A percentile compares a stretch with the other conserved stretches of the same genome.
These are phyloP conservation scores for Phaffia tasmanica DNA, from an alignment of 768 basidiomycete species.

Conservation along the genomic window DNA sequence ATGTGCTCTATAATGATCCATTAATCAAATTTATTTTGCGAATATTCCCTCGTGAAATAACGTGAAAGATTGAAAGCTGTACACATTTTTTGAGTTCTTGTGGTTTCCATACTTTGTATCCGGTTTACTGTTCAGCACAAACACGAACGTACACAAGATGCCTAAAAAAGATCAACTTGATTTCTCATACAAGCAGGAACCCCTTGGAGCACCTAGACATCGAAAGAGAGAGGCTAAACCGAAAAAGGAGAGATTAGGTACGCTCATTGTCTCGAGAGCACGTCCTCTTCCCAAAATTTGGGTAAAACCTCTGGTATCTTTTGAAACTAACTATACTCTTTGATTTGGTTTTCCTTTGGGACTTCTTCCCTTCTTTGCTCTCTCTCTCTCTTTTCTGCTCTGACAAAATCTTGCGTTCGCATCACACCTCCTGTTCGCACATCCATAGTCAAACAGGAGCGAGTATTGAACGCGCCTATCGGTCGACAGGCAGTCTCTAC, in stretches of 20 bases:
- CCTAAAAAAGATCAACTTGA: constrained; percentile 5
- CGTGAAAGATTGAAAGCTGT: too few relatives aligned
- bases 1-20: too few relatives aligned
- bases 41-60: too few relatives aligned
- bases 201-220: not conserved
- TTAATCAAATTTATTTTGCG: too few relatives aligned
- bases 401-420: not conserved
- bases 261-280: not conserved
- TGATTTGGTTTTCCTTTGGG: not conserved
- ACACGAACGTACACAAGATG: too few relatives aligned
- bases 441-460: constrained; percentile 21
- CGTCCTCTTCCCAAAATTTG: not conserved
- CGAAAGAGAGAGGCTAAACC: constrained; percentile 3
- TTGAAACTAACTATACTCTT: not conserved
- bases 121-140: too few relatives aligned
- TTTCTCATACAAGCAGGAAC: constrained; percentile 17
- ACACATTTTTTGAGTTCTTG: too few relatives aligned
- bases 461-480: not conserved
- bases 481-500: not conserved
- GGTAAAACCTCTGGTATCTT: not conserved
- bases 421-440: not conserved
- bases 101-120: too few relatives aligned
- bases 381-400: not conserved
- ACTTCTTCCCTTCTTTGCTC: not conserved
- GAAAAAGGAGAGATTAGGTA: constrained; percentile 19